Evolutionary conservation across 208 protist genomes (phyloP), one percentile per base, ranked within the genome.

Genomic region (Leishmania tarentolae): DNA sequence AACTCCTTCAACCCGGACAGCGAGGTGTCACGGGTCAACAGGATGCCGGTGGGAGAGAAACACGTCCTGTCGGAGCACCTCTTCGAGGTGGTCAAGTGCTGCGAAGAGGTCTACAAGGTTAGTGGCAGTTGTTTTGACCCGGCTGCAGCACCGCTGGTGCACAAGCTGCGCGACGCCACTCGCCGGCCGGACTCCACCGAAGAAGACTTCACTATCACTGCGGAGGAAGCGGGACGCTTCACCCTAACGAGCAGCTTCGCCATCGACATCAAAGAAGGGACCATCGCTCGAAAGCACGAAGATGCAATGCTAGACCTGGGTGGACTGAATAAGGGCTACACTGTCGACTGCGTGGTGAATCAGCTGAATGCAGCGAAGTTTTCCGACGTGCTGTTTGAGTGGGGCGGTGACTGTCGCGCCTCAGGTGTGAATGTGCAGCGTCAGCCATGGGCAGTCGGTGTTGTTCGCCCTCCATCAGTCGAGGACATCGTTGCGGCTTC

Each of bases 1-100:
- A 92, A 92, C 79, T 75, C 80, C 86, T 91, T 87, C 79, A 93
- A 93, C 82, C 88, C 90, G n/a, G 78, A 88, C 44, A 93, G 90
- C 68, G 90, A 91, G 81, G 78, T 93, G 11, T 91, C 88, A 13
- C 19, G 76, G 52, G 80, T 93, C 57, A 91, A 91, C 77, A 50
- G 80, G 76, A 75, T 91, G 19, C 83, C 83, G 17, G 82, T 85
- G 8, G 81, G 84, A 13, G 73, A 87, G 73, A 82, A 82, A 63
- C 88, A 91, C 80, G 82, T 84, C 77, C 90, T 93, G 90, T 93
- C 90, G 7, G 59, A 80, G 47, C 82, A 88, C 21, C 83, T 93
- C 24, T 63, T 66, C 44, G 68, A 78, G 80, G 90, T 93, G n/a
- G 79, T 93, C 57, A 75, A 65, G 42, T 91, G 88, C 84, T 86